phyloP scores from a whole-genome alignment of 2,329 filamentous ascomycete genomes.

The Fusarium virguliforme region DNA sequence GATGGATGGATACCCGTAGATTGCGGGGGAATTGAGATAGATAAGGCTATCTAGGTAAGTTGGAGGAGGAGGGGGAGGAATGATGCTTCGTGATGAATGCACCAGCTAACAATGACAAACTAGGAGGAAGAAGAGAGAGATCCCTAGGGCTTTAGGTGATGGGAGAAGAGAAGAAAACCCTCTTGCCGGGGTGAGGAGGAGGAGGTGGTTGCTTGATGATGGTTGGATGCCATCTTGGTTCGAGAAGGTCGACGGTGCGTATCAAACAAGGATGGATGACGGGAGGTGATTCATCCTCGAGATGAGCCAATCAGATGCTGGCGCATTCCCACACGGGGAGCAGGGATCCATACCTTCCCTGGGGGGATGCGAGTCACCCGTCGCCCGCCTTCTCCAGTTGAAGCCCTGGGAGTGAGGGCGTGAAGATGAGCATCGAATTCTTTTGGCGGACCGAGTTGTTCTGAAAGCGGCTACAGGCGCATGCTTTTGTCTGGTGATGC shows the following conservation, averaged over 20 bases:
- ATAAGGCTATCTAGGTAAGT: slow-evolving; percentile 3
- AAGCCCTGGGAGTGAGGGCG: slow-evolving; percentile 19
- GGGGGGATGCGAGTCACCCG: slow-evolving; percentile 69
- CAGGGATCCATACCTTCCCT: slow-evolving; percentile 17
- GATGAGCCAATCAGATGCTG: slow-evolving; percentile 52
- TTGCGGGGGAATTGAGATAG: slow-evolving; percentile 18
- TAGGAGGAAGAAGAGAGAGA: slow-evolving; percentile 2
- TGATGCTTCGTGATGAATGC: neutral
- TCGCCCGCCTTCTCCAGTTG: slow-evolving; percentile 27
- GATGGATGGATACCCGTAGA: slow-evolving; percentile 37
- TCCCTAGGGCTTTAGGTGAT: slow-evolving; percentile 14
- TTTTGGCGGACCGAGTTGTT: slow-evolving; percentile 13
- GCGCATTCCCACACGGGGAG: slow-evolving; percentile 55
- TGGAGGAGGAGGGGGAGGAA: neutral
- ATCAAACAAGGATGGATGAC: neutral
- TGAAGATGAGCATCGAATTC: neutral
- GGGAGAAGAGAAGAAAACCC: slow-evolving; percentile 18
- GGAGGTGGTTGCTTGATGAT: slow-evolving; percentile 29
- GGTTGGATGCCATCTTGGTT: slow-evolving; percentile 32
- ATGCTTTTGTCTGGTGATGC: slow-evolving; percentile 4
- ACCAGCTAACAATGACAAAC: slow-evolving; percentile 18
- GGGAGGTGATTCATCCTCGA: slow-evolving; percentile 46
- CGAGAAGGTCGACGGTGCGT: slow-evolving; percentile 25
- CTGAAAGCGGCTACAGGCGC: neutral
- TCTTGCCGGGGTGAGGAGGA: slow-evolving; percentile 17